Percentiles rank a stretch among this genome's conserved stretches.
Conservation (phyloP, 768 basidiomycete genomes). For the Macrolepiota fuliginosa region DNA sequence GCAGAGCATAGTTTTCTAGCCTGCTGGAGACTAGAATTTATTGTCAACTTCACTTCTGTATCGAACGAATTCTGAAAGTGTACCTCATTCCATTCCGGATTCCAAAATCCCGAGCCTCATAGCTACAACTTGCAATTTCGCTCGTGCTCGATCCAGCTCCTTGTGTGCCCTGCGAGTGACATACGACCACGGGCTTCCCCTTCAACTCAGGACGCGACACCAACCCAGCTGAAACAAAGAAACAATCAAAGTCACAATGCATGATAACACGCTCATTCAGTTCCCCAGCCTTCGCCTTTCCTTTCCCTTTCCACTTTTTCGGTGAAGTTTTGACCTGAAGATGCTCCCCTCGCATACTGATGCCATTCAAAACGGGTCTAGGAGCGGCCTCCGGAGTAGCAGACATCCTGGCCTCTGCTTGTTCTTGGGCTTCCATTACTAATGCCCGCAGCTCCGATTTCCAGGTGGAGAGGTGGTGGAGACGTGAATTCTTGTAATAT, state of each 20-base stretch:
- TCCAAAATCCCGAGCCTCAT: slow-evolving; percentile 87
- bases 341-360: slow-evolving; percentile 55
- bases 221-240: slow-evolving; percentile 93
- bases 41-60: slow-evolving; percentile 2
- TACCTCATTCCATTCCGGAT: slow-evolving; percentile 96
- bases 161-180: slow-evolving; percentile 82
- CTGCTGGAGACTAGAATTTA: slow-evolving; percentile 62
- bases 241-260: slow-evolving; percentile 96
- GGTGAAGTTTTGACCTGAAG: slow-evolving; percentile 46
- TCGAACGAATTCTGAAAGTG: slow-evolving; percentile 14
- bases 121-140: slow-evolving; percentile 93
- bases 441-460: slow-evolving; percentile 85
- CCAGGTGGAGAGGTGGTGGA: slow-evolving; percentile 93
- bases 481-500: slow-evolving; percentile 80
- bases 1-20: slow-evolving; percentile 74
- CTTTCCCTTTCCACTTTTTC: slow-evolving; percentile 54
- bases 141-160: slow-evolving; percentile 81
- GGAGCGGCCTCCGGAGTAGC: slow-evolving; percentile 14
- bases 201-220: slow-evolving; percentile 75
- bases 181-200: slow-evolving; percentile 91
- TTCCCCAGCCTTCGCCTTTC: slow-evolving; percentile 29
- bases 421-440: slow-evolving; percentile 77
- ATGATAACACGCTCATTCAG: slow-evolving; percentile 69
- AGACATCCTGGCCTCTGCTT: slow-evolving; percentile 42
- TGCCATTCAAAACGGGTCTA: slow-evolving; percentile 15